These are phyloP conservation scores for Paraglomus occultum DNA, from an alignment of 192 early-diverging fungal species.

Conservation along the genomic window DNA sequence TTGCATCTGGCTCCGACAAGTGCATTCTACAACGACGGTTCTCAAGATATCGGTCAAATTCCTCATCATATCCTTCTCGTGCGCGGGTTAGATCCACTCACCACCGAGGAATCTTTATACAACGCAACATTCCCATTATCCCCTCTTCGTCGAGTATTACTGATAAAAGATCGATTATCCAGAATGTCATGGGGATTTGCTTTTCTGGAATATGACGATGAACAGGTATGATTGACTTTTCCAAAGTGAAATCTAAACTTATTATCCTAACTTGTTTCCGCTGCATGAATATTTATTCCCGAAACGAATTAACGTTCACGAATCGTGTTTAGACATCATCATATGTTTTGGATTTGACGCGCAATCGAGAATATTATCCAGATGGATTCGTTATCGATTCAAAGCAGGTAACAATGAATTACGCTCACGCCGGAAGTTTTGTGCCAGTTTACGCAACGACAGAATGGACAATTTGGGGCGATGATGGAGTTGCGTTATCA, in stretches of 20 bases:
- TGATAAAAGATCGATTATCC: slow-evolving; percentile 57
- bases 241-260: not conserved
- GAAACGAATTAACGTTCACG: not conserved
- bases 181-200: slow-evolving; percentile 63
- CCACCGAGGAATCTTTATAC: slow-evolving; percentile 56
- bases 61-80: slow-evolving; percentile 58
- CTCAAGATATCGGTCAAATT: slow-evolving; percentile 49
- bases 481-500: slow-evolving; percentile 41
- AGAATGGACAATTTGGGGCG: slow-evolving; percentile 50
- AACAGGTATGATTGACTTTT: slow-evolving; percentile 37
- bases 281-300: not conserved
- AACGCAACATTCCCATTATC: slow-evolving; percentile 30
- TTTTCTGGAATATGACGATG: slow-evolving; percentile 56
- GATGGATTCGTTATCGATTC: slow-evolving; percentile 45
- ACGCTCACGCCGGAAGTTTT: slow-evolving; percentile 57
- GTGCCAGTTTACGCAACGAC: slow-evolving; percentile 60
- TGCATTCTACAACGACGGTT: slow-evolving; percentile 54
- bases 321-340: not conserved
- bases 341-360: not conserved
- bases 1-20: slow-evolving; percentile 16
- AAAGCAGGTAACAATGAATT: slow-evolving; percentile 44
- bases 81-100: slow-evolving; percentile 56
- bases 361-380: slow-evolving; percentile 17
- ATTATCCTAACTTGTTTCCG: not conserved
- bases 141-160: slow-evolving; percentile 42